phyloP scores from a whole-genome alignment of 768 basidiomycete genomes.

The Lactarius tabidus region DNA sequence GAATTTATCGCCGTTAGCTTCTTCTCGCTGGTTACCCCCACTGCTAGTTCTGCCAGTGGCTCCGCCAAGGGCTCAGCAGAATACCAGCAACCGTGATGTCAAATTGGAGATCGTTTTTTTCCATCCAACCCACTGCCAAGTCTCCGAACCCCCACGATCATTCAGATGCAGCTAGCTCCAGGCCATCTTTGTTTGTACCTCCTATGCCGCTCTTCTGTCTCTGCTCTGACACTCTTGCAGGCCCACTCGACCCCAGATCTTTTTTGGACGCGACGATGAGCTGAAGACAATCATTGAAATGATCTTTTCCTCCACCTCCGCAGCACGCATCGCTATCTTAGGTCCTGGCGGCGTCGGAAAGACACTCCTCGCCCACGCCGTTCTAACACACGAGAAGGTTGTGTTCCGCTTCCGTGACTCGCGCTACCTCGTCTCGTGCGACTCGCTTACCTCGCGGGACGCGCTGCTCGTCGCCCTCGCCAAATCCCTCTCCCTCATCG shows the following conservation, averaged over 20 bases:
- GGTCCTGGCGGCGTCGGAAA: constrained; percentile 41
- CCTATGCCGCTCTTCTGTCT: neutral
- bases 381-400: constrained; percentile 30
- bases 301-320: neutral
- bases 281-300: constrained; percentile 9
- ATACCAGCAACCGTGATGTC: no score
- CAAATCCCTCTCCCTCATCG: constrained; percentile 24
- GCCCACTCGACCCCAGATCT: constrained; percentile 9
- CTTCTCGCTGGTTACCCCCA: no score
- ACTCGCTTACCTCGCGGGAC: constrained; percentile 19
- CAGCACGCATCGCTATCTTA: constrained; percentile 26
- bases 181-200: constrained; percentile 6
- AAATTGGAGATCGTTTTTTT: no score
- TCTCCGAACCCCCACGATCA: no score
- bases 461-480: constrained; percentile 29
- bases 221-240: constrained; percentile 7
- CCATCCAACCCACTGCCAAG: no score
- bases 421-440: constrained; percentile 36
- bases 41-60: no score
- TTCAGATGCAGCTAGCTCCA: neutral
- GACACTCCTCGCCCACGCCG: constrained; percentile 36
- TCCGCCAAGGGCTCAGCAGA: no score
- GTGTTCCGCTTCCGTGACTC: constrained; percentile 27
- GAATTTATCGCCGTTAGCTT: no score
- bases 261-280: constrained; percentile 22